Conservation (phyloP, 495 filamentous ascomycete genomes). For the Aspergillus incahuasiensis region DNA sequence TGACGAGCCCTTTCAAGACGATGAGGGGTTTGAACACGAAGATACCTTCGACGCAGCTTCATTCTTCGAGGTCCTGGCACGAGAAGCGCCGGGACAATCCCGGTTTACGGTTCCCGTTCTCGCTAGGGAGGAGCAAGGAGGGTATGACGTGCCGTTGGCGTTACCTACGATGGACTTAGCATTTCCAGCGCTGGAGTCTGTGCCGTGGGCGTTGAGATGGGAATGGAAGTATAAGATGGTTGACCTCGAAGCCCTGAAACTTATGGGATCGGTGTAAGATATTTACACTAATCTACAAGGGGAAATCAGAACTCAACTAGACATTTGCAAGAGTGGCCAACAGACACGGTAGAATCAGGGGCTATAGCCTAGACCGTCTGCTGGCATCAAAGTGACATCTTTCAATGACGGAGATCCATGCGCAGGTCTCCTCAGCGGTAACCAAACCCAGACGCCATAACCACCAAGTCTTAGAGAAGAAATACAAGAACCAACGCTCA, state of each 20-base stretch:
- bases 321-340: slow-evolving; percentile 6
- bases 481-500: slow-evolving; percentile 9
- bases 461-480: slow-evolving; percentile 5
- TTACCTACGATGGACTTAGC: slow-evolving; percentile 29
- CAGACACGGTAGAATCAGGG: slow-evolving; percentile 1
- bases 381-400: not conserved
- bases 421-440: slow-evolving; percentile 3
- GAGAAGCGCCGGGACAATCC: slow-evolving; percentile 24
- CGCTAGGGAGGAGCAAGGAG: slow-evolving; percentile 5
- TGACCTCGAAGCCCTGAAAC: slow-evolving; percentile 31
- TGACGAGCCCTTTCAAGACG: not conserved
- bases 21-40: not conserved
- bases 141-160: slow-evolving; percentile 16
- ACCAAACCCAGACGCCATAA: slow-evolving; percentile 10
- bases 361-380: not conserved
- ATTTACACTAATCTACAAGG: slow-evolving; percentile 26
- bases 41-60: not conserved
- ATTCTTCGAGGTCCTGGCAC: slow-evolving; percentile 13
- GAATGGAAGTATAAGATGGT: slow-evolving; percentile 46
- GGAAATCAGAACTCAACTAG: slow-evolving; percentile 17
- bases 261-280: slow-evolving; percentile 28
- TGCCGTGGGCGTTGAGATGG: slow-evolving; percentile 27
- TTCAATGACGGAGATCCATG: not conserved
- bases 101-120: slow-evolving; percentile 42
- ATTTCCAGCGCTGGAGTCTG: not conserved